Base-by-base conservation (phyloP, 2,329 filamentous ascomycete genomes). In the Scopulariopsis brevicaulis region DNA sequence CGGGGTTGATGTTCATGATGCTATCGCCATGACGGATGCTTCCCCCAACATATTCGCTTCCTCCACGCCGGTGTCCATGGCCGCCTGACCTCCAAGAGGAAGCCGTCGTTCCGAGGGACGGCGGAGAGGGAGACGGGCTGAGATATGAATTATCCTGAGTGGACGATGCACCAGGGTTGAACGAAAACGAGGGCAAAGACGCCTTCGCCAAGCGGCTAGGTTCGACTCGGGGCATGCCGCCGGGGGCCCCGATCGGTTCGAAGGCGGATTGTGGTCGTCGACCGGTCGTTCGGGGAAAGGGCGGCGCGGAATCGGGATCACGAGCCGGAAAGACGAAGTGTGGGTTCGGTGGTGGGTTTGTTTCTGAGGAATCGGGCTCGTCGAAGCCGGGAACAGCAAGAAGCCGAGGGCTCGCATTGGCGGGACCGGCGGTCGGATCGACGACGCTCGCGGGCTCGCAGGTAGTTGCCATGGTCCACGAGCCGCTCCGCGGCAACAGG, bases 21-120 rank as follows among this genome's bases (percentile, higher is more conserved):
- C 79, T 75, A 54, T 79, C 81, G 14, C 81, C 73, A 71, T 77
- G 70, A 64, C 83, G 75, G 63, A 80, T 72, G 64, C 86, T 87
- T 8, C 87, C 89, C 43, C 90, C 90, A 53, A 95, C 88, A 65
- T 95, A 91, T 68, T 96, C 91, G 68, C 91, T 96, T 32, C 85
- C 87, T 57, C 88, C 88, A 65, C 92, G 82, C 65, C 86, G 81
- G 69, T 96, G 92, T 34, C 87, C 85, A 67, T 91, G 88, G 24
- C 85, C 84, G 35, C 74, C 73, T 25, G 80, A 74, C 60, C 82
- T 77, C 1, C 74, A 68, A 81, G 24, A 82, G 66, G n/a, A 78
- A 70, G 18, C 63, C 60, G 22, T 66, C 69, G 58, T 65, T 70
- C 55, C 69, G 72, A 32, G 8, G 24, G 65, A 66, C 24, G 64